Evolutionary conservation across 306 rosid genomes (phyloP).

Genomic region (Phaseolus lunatus): DNA sequence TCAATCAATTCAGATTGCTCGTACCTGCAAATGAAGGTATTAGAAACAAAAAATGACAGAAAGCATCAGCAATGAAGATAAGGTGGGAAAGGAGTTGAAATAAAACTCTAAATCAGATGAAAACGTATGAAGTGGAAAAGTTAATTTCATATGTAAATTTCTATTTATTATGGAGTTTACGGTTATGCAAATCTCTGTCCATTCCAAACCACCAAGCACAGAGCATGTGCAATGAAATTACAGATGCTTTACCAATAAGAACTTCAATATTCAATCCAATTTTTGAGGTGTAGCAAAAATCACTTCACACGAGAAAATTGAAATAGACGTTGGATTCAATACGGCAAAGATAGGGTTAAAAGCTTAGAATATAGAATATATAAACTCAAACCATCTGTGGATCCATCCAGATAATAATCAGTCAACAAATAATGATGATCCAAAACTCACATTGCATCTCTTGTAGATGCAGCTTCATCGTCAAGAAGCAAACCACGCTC

Average conservation of each 20-base stretch:
- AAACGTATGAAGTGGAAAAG: not conserved
- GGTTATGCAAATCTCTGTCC: not conserved
- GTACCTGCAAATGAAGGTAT: slow-evolving; percentile 62
- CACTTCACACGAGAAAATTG: not conserved
- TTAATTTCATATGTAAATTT: not conserved
- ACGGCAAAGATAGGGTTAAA: not conserved
- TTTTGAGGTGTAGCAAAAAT: not conserved
- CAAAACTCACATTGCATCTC: slow-evolving; percentile 95
- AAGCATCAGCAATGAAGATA: slow-evolving; percentile 13
- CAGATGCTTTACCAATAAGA: not conserved
- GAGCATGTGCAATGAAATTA: not conserved
- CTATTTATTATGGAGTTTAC: not conserved
- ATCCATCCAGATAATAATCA: slow-evolving; percentile 6
- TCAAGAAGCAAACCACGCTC: slow-evolving; percentile 85
- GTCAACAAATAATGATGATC: slow-evolving; percentile 1
- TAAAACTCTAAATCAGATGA: not conserved
- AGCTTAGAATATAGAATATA: not conserved
- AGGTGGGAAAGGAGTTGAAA: slow-evolving; percentile 27
- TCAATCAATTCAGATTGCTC: slow-evolving; percentile 92
- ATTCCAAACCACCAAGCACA: not conserved
- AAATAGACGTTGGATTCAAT: slow-evolving; percentile 20
- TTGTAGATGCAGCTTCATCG: slow-evolving; percentile 94
- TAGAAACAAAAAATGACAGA: not conserved
- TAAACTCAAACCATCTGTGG: slow-evolving; percentile 14
- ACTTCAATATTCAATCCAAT: not conserved